Evolutionary conservation across 2,329 filamentous ascomycete species (phyloP).

Genomic region (Paecilomyces dactylethromorphus): DNA sequence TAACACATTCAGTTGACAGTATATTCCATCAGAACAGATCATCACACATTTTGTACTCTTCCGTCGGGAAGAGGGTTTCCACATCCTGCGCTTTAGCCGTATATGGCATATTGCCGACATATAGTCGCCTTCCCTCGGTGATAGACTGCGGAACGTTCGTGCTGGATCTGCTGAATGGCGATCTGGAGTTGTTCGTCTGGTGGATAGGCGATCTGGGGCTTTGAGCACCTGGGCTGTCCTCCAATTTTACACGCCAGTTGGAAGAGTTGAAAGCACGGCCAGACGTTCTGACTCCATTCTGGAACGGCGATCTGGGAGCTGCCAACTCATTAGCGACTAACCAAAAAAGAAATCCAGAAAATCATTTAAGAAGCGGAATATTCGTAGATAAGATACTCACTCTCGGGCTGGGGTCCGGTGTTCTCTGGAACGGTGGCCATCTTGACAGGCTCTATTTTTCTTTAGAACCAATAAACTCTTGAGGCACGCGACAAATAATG

Average conservation of each 20-base stretch:
- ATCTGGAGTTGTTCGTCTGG: constrained; percentile 21
- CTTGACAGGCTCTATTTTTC: neutral
- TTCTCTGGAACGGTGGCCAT: constrained; percentile 26
- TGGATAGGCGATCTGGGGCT: constrained; percentile 19
- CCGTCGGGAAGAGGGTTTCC: constrained; percentile 40
- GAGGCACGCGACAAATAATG: neutral
- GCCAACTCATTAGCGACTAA: constrained; percentile 9
- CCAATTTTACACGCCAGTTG: constrained; percentile 37
- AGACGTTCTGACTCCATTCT: constrained; percentile 27
- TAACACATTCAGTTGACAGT: constrained; percentile 7
- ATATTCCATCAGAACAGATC: constrained; percentile 2
- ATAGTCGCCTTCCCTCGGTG: constrained; percentile 40
- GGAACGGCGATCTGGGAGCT: constrained; percentile 25
- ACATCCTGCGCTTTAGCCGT: constrained; percentile 48
- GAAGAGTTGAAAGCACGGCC: constrained; percentile 32
- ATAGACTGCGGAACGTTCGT: constrained; percentile 30
- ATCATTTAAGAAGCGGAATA: constrained; percentile 9
- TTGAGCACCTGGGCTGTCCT: constrained; percentile 25
- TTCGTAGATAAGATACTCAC: constrained; percentile 13
- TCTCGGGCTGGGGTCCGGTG: constrained; percentile 23
- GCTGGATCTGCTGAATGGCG: constrained; percentile 23
- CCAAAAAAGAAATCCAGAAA: constrained; percentile 7
- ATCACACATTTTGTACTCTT: constrained; percentile 27
- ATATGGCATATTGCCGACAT: constrained; percentile 52
- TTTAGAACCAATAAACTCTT: neutral